Conservation (phyloP, 306 rosid species). For the Ochetophila trinervis region DNA sequence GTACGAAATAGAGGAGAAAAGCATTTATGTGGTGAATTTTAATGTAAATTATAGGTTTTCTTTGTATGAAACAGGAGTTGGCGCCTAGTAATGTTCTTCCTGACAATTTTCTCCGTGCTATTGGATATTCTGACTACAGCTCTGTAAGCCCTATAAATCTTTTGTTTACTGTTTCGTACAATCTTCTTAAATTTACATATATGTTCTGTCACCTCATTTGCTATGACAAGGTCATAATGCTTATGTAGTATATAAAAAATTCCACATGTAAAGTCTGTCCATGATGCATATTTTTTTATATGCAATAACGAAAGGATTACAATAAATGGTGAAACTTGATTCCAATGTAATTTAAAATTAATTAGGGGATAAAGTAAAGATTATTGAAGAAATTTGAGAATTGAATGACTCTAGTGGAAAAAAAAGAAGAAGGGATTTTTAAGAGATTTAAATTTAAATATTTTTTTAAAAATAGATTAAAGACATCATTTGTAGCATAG, state of each 20-base stretch:
- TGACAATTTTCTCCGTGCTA: conserved; percentile 58
- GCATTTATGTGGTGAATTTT: conserved; percentile 7
- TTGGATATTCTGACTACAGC: conserved; percentile 78
- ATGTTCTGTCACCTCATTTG: not conserved
- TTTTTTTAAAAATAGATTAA: too few relatives aligned
- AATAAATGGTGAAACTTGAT: not conserved
- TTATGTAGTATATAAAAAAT: not conserved
- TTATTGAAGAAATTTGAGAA: not conserved
- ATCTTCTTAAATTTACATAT: not conserved
- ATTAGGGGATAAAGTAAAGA: not conserved
- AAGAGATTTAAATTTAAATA: too few relatives aligned
- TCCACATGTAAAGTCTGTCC: not conserved
- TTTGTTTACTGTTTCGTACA: not conserved
- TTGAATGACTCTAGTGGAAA: not conserved
- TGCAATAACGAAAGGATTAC: not conserved
- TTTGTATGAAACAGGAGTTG: conserved; percentile 59
- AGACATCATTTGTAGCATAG: too few relatives aligned
- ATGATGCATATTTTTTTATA: not conserved
- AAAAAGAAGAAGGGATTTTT: too few relatives aligned
- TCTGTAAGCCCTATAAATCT: conserved; percentile 55
- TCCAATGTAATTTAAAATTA: not conserved
- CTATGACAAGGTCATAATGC: not conserved
- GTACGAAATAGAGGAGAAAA: not conserved
- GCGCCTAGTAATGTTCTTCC: conserved; percentile 64
- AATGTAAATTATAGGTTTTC: conserved; percentile 26